Evolutionary conservation across 2,329 filamentous ascomycete genomes (phyloP).

Genomic region (Fusarium metavorans): DNA sequence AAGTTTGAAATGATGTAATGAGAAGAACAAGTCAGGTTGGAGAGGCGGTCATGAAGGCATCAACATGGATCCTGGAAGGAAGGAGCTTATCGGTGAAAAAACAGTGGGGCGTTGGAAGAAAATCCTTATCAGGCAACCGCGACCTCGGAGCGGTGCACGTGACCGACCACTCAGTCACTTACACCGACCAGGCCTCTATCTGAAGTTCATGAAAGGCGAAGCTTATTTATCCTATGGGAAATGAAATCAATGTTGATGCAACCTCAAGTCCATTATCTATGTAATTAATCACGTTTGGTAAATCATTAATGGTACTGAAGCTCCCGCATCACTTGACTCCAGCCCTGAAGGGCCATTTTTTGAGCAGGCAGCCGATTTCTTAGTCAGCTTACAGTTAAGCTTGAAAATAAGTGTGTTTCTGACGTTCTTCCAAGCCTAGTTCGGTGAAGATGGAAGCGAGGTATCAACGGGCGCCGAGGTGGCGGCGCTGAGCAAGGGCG

Average conservation of each 20-base stretch:
- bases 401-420: neutral
- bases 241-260: neutral
- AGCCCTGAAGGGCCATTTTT: neutral
- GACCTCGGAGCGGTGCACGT: neutral
- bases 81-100: slow-evolving; percentile 32
- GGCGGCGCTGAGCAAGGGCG: neutral
- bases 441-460: neutral
- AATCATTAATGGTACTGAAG: neutral
- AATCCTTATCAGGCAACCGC: slow-evolving; percentile 24
- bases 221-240: neutral
- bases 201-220: no score
- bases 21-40: slow-evolving; percentile 1
- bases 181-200: neutral
- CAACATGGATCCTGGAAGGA: slow-evolving; percentile 1
- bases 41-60: neutral
- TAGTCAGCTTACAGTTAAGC: neutral
- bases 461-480: neutral
- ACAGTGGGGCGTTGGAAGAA: slow-evolving; percentile 11
- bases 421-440: neutral
- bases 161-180: neutral
- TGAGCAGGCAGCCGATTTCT: neutral
- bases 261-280: neutral
- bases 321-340: neutral
- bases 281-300: neutral
- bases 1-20: slow-evolving; percentile 7